These are phyloP conservation scores for Tuctoria greenei DNA, from an alignment of 176 grass and related monocot species.

Conservation along the genomic window DNA sequence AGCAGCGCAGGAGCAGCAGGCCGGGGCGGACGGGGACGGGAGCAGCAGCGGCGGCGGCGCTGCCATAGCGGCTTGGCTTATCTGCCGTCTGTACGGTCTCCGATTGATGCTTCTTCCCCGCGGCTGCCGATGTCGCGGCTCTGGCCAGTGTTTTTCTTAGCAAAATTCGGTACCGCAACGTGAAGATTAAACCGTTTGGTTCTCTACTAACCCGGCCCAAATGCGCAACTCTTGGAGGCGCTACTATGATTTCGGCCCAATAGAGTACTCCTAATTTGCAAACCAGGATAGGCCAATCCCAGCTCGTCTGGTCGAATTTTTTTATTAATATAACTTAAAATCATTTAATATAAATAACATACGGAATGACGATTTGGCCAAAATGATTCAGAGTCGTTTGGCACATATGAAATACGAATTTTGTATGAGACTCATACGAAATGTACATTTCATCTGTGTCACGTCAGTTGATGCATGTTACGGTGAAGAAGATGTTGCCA, in stretches of 20 bases:
- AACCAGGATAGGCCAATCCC: no score
- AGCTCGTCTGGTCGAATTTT: no score
- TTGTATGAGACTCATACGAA: no score
- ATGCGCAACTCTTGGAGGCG: background rate
- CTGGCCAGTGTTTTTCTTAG: constrained; percentile 3
- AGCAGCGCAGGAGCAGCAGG: constrained; percentile 20
- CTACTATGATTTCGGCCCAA: background rate
- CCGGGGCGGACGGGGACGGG: constrained; percentile 23
- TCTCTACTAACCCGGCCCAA: background rate
- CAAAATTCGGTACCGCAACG: background rate
- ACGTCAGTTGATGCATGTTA: no score
- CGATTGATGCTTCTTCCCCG: background rate
- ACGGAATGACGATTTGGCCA: no score
- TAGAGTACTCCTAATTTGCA: background rate
- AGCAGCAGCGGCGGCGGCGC: constrained; percentile 49
- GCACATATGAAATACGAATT: no score
- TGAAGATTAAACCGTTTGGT: background rate
- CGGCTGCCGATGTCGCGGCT: constrained; percentile 24
- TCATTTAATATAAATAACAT: no score
- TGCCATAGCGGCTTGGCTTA: constrained; percentile 34
- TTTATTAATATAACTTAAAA: no score
- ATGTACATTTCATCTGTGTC: no score
- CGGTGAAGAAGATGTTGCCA: no score
- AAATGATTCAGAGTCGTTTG: no score
- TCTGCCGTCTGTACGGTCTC: background rate